A percentile compares a stretch with the other conserved stretches of the same genome.
Conservation (phyloP, 345 rosid species). For the Eutrema japonicum region DNA sequence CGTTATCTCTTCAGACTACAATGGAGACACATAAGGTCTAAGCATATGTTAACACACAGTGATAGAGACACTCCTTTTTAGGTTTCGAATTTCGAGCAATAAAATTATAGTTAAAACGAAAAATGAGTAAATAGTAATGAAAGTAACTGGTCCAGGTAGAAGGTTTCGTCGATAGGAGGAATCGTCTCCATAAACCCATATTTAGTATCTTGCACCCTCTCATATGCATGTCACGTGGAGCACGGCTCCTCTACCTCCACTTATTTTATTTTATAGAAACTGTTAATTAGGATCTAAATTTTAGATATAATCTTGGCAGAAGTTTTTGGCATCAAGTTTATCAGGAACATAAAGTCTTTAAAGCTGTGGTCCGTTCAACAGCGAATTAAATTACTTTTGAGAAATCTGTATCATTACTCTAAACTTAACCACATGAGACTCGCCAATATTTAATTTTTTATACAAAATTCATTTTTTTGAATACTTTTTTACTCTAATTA, state of each 20-base stretch:
- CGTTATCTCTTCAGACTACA: neutral
- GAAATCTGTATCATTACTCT: neutral
- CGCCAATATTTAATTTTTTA: too few relatives aligned
- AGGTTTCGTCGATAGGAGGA: conserved; percentile 28
- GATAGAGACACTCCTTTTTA: conserved; percentile 20
- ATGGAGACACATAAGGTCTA: neutral
- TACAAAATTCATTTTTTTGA: too few relatives aligned
- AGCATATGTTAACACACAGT: conserved; percentile 15
- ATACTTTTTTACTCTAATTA: too few relatives aligned
- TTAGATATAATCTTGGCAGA: neutral
- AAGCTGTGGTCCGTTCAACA: conserved; percentile 1
- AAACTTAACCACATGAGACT: neutral
- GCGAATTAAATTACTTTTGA: neutral
- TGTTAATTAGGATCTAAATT: conserved; percentile 1
- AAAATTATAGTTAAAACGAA: neutral
- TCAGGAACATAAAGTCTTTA: conserved; percentile 15
- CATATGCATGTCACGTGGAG: conserved; percentile 35
- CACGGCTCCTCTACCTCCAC: conserved; percentile 12
- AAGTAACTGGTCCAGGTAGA: conserved; percentile 42
- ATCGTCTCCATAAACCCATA: conserved; percentile 31
- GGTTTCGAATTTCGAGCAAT: conserved; percentile 20
- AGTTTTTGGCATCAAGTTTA: conserved; percentile 10
- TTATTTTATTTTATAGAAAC: neutral
- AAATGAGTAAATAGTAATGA: conserved; percentile 9
- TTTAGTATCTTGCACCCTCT: conserved; percentile 33